Conservation (phyloP, 2,329 filamentous ascomycete genomes). For the Hymenoscyphus infarciens region DNA sequence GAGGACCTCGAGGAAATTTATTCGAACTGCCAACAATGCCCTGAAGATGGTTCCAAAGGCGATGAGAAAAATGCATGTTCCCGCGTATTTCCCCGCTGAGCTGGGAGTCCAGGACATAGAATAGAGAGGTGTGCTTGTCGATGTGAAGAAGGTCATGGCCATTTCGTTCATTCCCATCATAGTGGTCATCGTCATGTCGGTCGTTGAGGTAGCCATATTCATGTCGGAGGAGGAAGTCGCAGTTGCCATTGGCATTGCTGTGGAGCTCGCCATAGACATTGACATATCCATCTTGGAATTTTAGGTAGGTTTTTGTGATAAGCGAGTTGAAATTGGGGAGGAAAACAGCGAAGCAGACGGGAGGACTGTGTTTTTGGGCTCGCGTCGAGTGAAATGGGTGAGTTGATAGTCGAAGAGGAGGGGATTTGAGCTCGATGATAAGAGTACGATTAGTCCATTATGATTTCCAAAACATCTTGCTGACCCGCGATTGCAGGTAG, state of each 20-base stretch:
- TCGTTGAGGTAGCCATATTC: not conserved
- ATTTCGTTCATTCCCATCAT: slow-evolving; percentile 46
- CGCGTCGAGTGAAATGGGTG: too few relatives aligned
- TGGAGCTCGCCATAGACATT: not conserved
- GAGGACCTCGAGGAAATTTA: slow-evolving; percentile 1
- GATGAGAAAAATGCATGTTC: slow-evolving; percentile 88
- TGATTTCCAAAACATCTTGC: too few relatives aligned
- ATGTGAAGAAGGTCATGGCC: slow-evolving; percentile 62
- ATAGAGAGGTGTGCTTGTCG: slow-evolving; percentile 60
- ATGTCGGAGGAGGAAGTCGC: not conserved
- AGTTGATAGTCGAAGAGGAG: too few relatives aligned
- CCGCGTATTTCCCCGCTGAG: slow-evolving; percentile 71
- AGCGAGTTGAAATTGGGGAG: too few relatives aligned
- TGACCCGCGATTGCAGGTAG: too few relatives aligned
- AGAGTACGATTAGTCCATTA: too few relatives aligned
- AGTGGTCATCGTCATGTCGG: slow-evolving; percentile 39
- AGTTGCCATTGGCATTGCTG: not conserved
- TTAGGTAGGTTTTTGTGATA: too few relatives aligned
- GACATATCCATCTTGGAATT: too few relatives aligned
- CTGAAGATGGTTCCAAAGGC: slow-evolving; percentile 68
- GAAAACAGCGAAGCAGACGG: too few relatives aligned
- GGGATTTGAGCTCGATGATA: too few relatives aligned
- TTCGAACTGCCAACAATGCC: slow-evolving; percentile 62
- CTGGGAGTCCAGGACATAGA: slow-evolving; percentile 70
- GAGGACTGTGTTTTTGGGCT: too few relatives aligned